phyloP scores from a whole-genome alignment of 2,329 filamentous ascomycete genomes.

The Ophiostoma fasciatum region DNA sequence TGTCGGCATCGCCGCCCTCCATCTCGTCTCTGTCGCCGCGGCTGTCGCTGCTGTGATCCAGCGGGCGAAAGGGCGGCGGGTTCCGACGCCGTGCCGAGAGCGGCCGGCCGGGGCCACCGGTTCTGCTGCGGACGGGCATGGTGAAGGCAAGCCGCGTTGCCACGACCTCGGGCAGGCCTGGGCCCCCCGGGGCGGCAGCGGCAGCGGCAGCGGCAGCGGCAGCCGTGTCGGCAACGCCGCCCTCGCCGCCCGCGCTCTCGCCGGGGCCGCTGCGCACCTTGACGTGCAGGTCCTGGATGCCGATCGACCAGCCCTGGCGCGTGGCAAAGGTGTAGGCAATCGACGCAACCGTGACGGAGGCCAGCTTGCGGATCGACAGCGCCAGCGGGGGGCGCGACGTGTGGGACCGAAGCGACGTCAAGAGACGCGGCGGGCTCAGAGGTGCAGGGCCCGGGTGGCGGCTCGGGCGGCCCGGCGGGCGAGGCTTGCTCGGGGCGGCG shows the following conservation, averaged over 20 bases:
- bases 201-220: no score
- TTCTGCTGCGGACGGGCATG: slow-evolving; percentile 15
- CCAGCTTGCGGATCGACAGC: slow-evolving; percentile 60
- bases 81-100: no score
- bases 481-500: neutral
- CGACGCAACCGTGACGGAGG: slow-evolving; percentile 55
- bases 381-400: slow-evolving; percentile 66
- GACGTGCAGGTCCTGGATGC: slow-evolving; percentile 77
- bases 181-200: no score
- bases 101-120: no score
- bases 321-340: slow-evolving; percentile 77
- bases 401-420: slow-evolving; percentile 69
- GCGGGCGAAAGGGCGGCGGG: no score
- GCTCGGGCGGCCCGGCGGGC: neutral
- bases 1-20: neutral
- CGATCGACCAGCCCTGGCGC: slow-evolving; percentile 71
- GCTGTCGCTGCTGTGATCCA: no score
- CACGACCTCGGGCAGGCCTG: slow-evolving; percentile 18
- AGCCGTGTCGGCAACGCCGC: neutral
- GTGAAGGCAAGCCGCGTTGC: slow-evolving; percentile 27
- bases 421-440: slow-evolving; percentile 35
- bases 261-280: no score
- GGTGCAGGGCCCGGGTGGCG: neutral
- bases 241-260: neutral
- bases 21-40: no score